A percentile compares a stretch with the other conserved stretches of the same genome.
Conservation (phyloP, 2,329 filamentous ascomycete genomes). For the Colletotrichum sp. region DNA sequence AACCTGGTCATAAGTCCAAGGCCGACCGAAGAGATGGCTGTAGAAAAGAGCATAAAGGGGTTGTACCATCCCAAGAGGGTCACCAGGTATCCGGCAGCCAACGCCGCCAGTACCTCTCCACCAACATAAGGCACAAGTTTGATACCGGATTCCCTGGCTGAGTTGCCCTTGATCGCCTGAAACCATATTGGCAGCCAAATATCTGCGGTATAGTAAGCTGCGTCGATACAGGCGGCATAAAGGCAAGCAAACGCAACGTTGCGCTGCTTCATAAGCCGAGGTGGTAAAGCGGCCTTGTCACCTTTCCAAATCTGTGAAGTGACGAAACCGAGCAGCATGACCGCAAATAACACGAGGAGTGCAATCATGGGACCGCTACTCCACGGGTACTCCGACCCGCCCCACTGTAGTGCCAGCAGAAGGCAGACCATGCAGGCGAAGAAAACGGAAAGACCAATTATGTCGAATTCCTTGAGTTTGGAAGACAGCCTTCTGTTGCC, state of each 20-base stretch:
- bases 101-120: constrained; percentile 29
- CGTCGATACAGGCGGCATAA: constrained; percentile 20
- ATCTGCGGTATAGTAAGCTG: constrained; percentile 35
- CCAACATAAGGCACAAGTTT: constrained; percentile 35
- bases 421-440: constrained; percentile 39
- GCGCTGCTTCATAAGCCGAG: constrained; percentile 37
- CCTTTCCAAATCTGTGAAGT: constrained; percentile 35
- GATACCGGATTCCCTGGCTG: constrained; percentile 34
- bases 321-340: constrained; percentile 34
- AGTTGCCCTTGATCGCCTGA: constrained; percentile 35
- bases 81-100: constrained; percentile 29
- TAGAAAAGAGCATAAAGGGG: constrained; percentile 35
- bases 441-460: constrained; percentile 24
- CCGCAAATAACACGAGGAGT: constrained; percentile 35
- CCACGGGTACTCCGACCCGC: constrained; percentile 39
- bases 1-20: constrained; percentile 10
- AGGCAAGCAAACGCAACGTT: constrained; percentile 23
- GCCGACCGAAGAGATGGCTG: constrained; percentile 32
- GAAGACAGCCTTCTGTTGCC: constrained; percentile 14
- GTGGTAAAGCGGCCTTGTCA: constrained; percentile 41
- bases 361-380: constrained; percentile 34
- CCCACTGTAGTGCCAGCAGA: constrained; percentile 51
- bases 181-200: constrained; percentile 39
- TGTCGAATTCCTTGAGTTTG: constrained; percentile 27
- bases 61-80: constrained; percentile 39